Evolutionary conservation across 805 yeast genomes (phyloP).

Genomic region (Schizosaccharomyces japonicus): DNA sequence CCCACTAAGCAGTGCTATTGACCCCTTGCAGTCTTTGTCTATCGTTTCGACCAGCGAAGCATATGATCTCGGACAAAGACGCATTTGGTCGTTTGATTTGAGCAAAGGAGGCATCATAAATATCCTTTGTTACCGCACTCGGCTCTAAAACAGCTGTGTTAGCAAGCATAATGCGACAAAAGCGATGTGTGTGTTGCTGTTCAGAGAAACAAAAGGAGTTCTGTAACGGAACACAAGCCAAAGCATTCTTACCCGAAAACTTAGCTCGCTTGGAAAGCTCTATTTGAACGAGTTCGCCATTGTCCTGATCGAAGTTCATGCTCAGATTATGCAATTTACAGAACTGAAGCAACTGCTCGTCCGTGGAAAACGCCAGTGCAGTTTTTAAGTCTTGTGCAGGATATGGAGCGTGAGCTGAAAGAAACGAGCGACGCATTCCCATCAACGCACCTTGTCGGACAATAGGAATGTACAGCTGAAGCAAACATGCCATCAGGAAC

Average conservation of each 20-base stretch:
- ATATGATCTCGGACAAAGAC: background rate
- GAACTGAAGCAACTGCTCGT: background rate
- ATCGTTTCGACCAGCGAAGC: background rate
- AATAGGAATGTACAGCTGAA: constrained; percentile 62
- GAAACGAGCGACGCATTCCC: constrained; percentile 35
- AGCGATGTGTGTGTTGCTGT: too few relatives aligned
- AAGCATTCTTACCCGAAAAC: too few relatives aligned
- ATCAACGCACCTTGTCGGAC: constrained; percentile 50
- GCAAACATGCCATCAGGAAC: constrained; percentile 41
- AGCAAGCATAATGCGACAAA: too few relatives aligned
- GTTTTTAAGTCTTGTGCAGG: constrained; percentile 18
- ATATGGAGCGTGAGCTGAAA: constrained; percentile 43
- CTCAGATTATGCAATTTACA: background rate
- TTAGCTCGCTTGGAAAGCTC: too few relatives aligned
- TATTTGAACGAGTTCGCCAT: too few relatives aligned
- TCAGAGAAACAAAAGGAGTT: too few relatives aligned
- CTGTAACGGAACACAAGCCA: too few relatives aligned
- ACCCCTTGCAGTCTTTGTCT: too few relatives aligned
- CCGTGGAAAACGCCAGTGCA: background rate
- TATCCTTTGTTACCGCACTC: background rate
- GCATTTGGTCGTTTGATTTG: background rate
- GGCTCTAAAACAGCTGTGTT: background rate
- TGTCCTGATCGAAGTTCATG: too few relatives aligned
- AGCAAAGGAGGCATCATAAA: background rate
- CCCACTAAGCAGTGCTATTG: too few relatives aligned